A percentile compares a stretch with the other conserved stretches of the same genome.
Conservation (phyloP, 257 asterid species). For the Solanum phureja region DNA sequence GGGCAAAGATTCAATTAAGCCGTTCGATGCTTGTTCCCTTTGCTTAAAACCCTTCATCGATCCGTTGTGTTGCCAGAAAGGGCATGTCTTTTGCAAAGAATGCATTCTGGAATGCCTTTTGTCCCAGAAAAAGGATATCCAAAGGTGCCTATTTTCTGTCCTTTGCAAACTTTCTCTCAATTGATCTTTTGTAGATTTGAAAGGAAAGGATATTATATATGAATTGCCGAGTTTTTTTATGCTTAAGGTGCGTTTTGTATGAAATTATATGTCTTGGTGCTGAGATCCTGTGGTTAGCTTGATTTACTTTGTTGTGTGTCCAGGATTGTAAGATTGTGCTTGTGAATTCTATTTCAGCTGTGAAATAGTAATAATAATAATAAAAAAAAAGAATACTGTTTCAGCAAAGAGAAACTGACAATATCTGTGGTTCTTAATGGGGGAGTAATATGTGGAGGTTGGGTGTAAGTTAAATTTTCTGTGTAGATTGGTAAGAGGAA, state of each 20-base stretch:
- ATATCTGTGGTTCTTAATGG: background rate
- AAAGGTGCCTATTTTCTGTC: slow-evolving; percentile 32
- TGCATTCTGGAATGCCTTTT: slow-evolving; percentile 85
- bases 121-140: slow-evolving; percentile 84
- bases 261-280: background rate
- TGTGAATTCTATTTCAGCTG: background rate
- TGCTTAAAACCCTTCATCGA: slow-evolving; percentile 89
- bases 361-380: no score
- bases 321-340: background rate
- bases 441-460: background rate
- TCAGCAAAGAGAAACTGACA: background rate
- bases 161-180: background rate
- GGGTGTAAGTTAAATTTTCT: background rate
- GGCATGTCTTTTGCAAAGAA: slow-evolving; percentile 86
- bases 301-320: background rate
- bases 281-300: background rate
- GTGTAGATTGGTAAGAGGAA: background rate
- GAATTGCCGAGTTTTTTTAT: background rate
- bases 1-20: slow-evolving; percentile 85
- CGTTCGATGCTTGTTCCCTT: slow-evolving; percentile 83
- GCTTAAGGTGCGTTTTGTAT: background rate
- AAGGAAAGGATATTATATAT: background rate
- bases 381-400: no score
- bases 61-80: slow-evolving; percentile 80
- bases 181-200: background rate